These are phyloP conservation scores for Chlorella variabilis DNA, from an alignment of 163 green algal species.

Conservation along the genomic window DNA sequence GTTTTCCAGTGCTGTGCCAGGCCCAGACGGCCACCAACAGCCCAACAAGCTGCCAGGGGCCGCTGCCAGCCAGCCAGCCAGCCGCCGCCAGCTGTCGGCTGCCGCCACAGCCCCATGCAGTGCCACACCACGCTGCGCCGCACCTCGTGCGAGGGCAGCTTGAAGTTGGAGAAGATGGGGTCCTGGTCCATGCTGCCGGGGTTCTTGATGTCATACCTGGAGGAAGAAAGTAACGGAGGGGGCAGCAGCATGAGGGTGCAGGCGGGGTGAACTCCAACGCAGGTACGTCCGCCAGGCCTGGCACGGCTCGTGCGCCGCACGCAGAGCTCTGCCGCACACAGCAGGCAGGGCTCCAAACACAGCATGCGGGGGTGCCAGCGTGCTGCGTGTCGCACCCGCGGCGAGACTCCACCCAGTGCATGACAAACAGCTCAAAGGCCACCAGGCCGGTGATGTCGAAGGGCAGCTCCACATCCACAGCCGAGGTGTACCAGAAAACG, in stretches of 20 bases:
- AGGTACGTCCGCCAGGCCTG: too few relatives aligned
- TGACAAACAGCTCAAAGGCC: slow-evolving; percentile 78
- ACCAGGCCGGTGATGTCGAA: slow-evolving; percentile 79
- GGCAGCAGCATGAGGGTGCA: too few relatives aligned
- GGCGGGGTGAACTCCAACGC: too few relatives aligned
- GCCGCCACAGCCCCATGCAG: too few relatives aligned
- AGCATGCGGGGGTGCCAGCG: too few relatives aligned
- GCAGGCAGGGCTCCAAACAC: too few relatives aligned
- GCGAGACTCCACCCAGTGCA: slow-evolving; percentile 77
- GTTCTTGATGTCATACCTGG: slow-evolving; percentile 90
- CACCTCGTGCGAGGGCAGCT: slow-evolving; percentile 5
- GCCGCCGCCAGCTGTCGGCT: background rate
- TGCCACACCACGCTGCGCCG: background rate
- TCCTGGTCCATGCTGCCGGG: slow-evolving; percentile 88
- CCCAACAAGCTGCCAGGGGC: too few relatives aligned
- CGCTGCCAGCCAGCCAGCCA: background rate
- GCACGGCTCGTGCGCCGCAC: too few relatives aligned
- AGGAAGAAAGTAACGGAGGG: too few relatives aligned
- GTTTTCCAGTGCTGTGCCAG: too few relatives aligned
- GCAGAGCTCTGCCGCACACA: too few relatives aligned
- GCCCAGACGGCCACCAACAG: too few relatives aligned
- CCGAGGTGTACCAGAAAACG: slow-evolving; percentile 81
- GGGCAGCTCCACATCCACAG: slow-evolving; percentile 69
- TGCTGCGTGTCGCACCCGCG: slow-evolving; percentile 90
- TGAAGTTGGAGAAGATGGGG: slow-evolving; percentile 73